Conservation (phyloP, 2,329 filamentous ascomycete species). For the Boeremia lycopersici region DNA sequence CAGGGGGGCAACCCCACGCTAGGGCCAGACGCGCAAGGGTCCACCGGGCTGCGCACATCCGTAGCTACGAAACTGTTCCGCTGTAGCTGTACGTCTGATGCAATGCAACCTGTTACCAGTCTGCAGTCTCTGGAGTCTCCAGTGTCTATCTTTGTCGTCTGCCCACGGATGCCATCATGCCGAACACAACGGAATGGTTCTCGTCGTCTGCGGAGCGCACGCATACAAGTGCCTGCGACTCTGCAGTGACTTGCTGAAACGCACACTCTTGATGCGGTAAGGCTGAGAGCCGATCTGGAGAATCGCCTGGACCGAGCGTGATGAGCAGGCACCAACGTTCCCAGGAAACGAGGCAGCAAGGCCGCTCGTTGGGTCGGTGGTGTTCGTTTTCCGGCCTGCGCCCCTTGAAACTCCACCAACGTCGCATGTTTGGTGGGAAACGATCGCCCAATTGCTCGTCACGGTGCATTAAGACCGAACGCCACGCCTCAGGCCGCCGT, state of each 20-base stretch:
- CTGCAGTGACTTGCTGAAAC: slow-evolving; percentile 25
- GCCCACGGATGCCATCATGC: slow-evolving; percentile 5
- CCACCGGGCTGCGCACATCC: slow-evolving; percentile 26
- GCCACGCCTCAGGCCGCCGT: slow-evolving; percentile 7
- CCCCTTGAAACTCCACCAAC: slow-evolving; percentile 37
- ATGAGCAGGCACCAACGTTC: slow-evolving; percentile 21
- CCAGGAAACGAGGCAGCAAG: slow-evolving; percentile 29
- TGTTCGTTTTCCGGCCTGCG: slow-evolving; percentile 25
- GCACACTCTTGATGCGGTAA: slow-evolving; percentile 23
- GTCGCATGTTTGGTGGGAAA: slow-evolving; percentile 33
- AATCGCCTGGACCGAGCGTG: slow-evolving; percentile 10
- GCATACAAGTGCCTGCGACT: neutral
- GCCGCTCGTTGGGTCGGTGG: slow-evolving; percentile 28
- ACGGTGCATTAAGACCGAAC: slow-evolving; percentile 10
- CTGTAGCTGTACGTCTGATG: slow-evolving; percentile 18
- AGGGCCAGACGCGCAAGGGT: slow-evolving; percentile 23
- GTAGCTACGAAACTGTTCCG: slow-evolving; percentile 21
- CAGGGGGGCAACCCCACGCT: slow-evolving; percentile 29
- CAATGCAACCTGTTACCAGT: slow-evolving; percentile 17
- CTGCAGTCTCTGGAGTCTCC: slow-evolving; percentile 15
- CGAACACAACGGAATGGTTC: neutral
- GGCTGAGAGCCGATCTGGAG: slow-evolving; percentile 14
- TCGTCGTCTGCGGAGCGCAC: neutral
- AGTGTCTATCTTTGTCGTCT: slow-evolving; percentile 9
- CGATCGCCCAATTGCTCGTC: slow-evolving; percentile 2